Percentiles rank a stretch among this genome's conserved stretches.
Evolutionary conservation across 2,329 filamentous ascomycete genomes (phyloP).

Genomic region (Monilinia fructigena): DNA sequence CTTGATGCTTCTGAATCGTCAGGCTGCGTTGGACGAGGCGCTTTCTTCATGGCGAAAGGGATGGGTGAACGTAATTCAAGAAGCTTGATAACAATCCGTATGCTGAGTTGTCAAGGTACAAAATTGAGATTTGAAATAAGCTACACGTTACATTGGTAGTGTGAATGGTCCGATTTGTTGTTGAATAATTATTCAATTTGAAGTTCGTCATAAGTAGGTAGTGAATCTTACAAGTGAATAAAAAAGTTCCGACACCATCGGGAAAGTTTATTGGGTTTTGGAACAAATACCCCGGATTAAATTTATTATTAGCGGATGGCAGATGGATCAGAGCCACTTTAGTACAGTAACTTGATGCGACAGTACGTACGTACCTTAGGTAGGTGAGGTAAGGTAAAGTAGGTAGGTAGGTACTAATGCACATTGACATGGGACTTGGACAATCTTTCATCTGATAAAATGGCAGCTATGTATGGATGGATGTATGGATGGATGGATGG

Average conservation of each 20-base stretch:
- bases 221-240: neutral
- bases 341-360: neutral
- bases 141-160: constrained; percentile 8
- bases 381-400: no score
- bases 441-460: no score
- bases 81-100: neutral
- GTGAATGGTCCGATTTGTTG: neutral
- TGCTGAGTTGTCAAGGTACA: no score
- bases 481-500: no score
- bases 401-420: no score
- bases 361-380: no score
- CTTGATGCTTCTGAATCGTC: constrained; percentile 43
- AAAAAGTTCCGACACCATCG: constrained; percentile 13
- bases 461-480: no score
- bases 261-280: constrained; percentile 5
- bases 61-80: no score
- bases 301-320: no score
- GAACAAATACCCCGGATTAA: no score
- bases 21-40: constrained; percentile 34
- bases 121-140: neutral
- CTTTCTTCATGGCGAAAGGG: constrained; percentile 22
- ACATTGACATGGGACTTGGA: no score
- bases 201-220: constrained; percentile 8
- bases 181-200: constrained; percentile 4
- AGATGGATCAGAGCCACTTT: constrained; percentile 7